Evolutionary conservation across 768 basidiomycete genomes (phyloP), one percentile per base, ranked within the genome.

Genomic region (Boletus insuetus): DNA sequence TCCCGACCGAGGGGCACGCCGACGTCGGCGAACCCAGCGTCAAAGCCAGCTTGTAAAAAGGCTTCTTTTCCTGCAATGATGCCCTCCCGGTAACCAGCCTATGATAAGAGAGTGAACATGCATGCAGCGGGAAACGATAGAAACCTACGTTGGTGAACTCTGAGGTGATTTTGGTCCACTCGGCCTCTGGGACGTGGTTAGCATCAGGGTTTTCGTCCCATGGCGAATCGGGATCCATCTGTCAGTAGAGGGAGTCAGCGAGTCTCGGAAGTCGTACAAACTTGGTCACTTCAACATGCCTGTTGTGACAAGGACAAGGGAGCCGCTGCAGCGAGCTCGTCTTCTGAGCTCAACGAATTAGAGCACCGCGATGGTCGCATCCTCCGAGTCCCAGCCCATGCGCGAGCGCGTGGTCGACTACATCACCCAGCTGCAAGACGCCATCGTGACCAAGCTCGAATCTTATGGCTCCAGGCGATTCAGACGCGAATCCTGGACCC

Each of bases 21-120:
- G 11, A 83, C 75, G 14, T 73, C 69, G 1, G 85, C 84, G 64
- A 92, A 98, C 2, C 91, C 94, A 4, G 78, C 74, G 70, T 99
- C 92, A 64, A 99, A 98, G 1, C 96, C 96, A 58, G 85, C 77
- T 64, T 99, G 96, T 2, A 98, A 78, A 3, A 85, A 86, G 0
- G 81, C 77, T 68, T 95, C 89, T 69, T 98, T 98, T 4, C 96
- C 96, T 5, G 87, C 85, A 0, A 86, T 89, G 63, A 98, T 96
- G 7, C 96, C 96, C 73, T 98, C 95, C n/a, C 96, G 84, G 66
- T 98, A 98, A 3, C 96, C 96, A 17, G 84, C 84, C 96, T 97
- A 45, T 10, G 45, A 16, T 49, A 35, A 11, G 39, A 16, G 45
- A 32, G 40, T 56, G 50, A 59, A 29, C 35, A 22, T 3, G 43